Evolutionary conservation across 495 filamentous ascomycete species (phyloP).

Genomic region (Alectoria sarmentosa): DNA sequence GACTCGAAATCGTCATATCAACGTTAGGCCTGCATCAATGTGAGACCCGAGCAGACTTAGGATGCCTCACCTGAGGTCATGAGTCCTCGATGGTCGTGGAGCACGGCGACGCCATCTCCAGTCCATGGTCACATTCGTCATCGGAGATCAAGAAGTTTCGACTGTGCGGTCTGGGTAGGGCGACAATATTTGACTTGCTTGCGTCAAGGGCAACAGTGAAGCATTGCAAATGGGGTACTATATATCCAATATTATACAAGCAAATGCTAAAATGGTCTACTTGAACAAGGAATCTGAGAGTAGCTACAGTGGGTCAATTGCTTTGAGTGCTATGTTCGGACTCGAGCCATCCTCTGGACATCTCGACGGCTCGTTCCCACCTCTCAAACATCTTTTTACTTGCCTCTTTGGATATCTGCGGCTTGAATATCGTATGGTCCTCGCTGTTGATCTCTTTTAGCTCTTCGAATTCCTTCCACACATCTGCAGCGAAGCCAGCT

Average conservation of each 20-base stretch:
- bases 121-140: not conserved
- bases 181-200: not conserved
- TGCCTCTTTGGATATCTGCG: slow-evolving; percentile 52
- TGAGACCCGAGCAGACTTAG: not conserved
- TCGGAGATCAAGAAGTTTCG: not conserved
- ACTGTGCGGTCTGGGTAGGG: not conserved
- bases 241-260: slow-evolving; percentile 22
- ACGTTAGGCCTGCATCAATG: not conserved
- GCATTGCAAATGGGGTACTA: slow-evolving; percentile 10
- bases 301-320: slow-evolving; percentile 12
- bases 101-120: not conserved
- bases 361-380: slow-evolving; percentile 85
- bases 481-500: slow-evolving; percentile 75
- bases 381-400: slow-evolving; percentile 64
- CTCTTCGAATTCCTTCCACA: slow-evolving; percentile 77
- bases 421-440: slow-evolving; percentile 67
- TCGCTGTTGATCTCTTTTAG: slow-evolving; percentile 70
- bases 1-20: not conserved
- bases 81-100: not conserved
- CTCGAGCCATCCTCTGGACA: slow-evolving; percentile 78
- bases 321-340: slow-evolving; percentile 33
- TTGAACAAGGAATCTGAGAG: slow-evolving; percentile 13
- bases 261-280: slow-evolving; percentile 20
- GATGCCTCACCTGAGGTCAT: not conserved
- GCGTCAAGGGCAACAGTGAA: not conserved